Percentiles rank a stretch among this genome's conserved stretches.
phyloP scores from a whole-genome alignment of 306 rosid species.

The Corylus americana region DNA sequence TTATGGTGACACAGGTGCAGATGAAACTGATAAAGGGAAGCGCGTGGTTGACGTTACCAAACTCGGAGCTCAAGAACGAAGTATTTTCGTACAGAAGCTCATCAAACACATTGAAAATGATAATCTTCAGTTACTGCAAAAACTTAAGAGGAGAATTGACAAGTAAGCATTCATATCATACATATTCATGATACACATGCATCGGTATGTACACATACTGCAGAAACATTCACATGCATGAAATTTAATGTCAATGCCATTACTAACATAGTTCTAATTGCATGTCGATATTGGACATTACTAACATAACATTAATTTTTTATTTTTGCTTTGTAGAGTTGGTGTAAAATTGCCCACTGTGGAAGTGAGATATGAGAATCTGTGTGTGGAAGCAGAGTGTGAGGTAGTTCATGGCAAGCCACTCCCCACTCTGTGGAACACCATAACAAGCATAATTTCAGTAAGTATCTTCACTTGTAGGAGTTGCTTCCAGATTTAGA shows the following conservation, averaged over 20 bases:
- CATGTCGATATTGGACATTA: neutral
- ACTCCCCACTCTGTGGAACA: slow-evolving; percentile 70
- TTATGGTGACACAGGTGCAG: neutral
- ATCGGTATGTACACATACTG: neutral
- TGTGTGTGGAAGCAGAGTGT: slow-evolving; percentile 59
- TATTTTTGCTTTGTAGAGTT: slow-evolving; percentile 39
- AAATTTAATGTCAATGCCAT: neutral
- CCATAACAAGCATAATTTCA: slow-evolving; percentile 41
- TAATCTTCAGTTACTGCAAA: slow-evolving; percentile 1
- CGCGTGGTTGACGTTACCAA: neutral
- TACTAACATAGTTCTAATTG: neutral
- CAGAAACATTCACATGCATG: neutral
- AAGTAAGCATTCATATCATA: neutral
- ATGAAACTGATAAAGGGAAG: slow-evolving; percentile 4
- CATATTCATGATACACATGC: too few species aligned
- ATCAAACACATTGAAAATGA: slow-evolving; percentile 8
- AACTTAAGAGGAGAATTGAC: slow-evolving; percentile 4
- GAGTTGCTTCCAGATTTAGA: neutral
- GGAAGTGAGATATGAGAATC: slow-evolving; percentile 64
- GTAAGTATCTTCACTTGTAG: slow-evolving; percentile 38
- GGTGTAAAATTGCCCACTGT: slow-evolving; percentile 61
- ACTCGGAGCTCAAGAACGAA: slow-evolving; percentile 5
- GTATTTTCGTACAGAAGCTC: neutral
- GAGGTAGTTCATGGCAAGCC: slow-evolving; percentile 70
- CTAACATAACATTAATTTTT: neutral